Base-by-base conservation (phyloP, 2,329 filamentous ascomycete genomes). In the Cryphonectria japonica region DNA sequence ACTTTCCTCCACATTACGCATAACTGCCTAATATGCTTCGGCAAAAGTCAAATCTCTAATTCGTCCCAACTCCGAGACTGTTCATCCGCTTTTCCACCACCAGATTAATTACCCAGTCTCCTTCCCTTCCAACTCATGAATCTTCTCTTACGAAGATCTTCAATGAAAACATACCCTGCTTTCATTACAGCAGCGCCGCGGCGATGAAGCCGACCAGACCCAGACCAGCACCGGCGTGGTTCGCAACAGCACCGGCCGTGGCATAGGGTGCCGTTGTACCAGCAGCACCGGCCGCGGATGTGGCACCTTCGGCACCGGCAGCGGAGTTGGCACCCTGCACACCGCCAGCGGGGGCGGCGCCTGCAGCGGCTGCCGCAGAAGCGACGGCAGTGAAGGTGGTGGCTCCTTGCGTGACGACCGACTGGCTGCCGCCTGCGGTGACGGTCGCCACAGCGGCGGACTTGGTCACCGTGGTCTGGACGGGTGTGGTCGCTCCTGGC, bases 141-240 rank as follows among this genome's bases (percentile, higher is more conserved):
- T 11, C 37, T 13, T 39, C 11, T 39, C 4, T 26, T 8, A 26
- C 37, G 37, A n/a, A n/a, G 1, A 19, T 2, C 50, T 39, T 16
- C 65, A 16, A 16, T 43, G 54, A 50, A 52, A 34, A 59, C 80
- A 16, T 26, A 26, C 26, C 43, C 66, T 54, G 32, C 65, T 81
- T 81, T 86, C 68, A 86, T 81, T 81, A 86, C 68, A 86, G 71
- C 70, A 86, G 76, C 74, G 79, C 82, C 68, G 78, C 82, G 63
- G 78, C 83, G 13, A 80, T 74, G 43, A 83, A 70, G 32, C 82
- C 84, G 34, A 81, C 76, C 16, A 79, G 76, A 8, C 80, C 83
- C 41, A 80, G 72, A 14, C 81, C 76, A 32, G 79, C 79, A 57
- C 77, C 78, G 41, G 79, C 79, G 57, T 75, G 66, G 72, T 80